phyloP scores from a whole-genome alignment of 441 rosid species.

The Flueggea neowawraea region DNA sequence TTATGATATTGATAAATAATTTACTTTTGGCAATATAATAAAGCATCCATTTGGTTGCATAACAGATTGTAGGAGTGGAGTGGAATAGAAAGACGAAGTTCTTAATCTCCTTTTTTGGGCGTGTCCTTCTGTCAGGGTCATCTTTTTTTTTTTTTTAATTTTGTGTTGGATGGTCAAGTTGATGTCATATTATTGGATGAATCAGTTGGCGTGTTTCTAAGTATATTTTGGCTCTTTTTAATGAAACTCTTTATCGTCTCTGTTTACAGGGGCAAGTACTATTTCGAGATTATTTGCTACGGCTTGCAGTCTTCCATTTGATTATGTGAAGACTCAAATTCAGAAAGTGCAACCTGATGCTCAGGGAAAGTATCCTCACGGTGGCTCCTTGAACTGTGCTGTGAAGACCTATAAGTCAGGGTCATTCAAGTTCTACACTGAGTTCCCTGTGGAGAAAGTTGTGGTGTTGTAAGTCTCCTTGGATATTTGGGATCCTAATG shows the following conservation, averaged over 20 bases:
- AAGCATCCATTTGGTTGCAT: no score
- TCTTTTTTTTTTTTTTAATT: no score
- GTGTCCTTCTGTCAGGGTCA: no score
- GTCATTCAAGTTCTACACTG: constrained; percentile 87
- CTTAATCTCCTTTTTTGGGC: no score
- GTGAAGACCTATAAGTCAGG: constrained; percentile 82
- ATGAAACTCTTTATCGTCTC: background rate
- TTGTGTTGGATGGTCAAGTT: no score
- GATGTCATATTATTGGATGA: no score
- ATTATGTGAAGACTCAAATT: constrained; percentile 97
- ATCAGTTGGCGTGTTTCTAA: no score
- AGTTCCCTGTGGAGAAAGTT: no score
- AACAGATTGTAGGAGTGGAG: no score
- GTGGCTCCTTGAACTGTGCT: constrained; percentile 85
- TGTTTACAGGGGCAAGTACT: constrained; percentile 71
- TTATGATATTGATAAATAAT: background rate
- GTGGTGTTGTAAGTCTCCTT: constrained; percentile 32
- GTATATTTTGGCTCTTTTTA: background rate
- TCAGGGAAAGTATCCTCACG: constrained; percentile 83
- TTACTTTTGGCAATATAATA: no score
- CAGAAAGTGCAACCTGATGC: constrained; percentile 99
- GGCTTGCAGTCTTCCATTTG: constrained; percentile 97
- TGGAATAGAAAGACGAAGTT: no score
- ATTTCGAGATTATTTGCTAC: constrained; percentile 93
- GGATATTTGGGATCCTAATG: constrained; percentile 1